Evolutionary conservation across 495 filamentous ascomycete species (phyloP).

Genomic region (Terfezia boudieri): DNA sequence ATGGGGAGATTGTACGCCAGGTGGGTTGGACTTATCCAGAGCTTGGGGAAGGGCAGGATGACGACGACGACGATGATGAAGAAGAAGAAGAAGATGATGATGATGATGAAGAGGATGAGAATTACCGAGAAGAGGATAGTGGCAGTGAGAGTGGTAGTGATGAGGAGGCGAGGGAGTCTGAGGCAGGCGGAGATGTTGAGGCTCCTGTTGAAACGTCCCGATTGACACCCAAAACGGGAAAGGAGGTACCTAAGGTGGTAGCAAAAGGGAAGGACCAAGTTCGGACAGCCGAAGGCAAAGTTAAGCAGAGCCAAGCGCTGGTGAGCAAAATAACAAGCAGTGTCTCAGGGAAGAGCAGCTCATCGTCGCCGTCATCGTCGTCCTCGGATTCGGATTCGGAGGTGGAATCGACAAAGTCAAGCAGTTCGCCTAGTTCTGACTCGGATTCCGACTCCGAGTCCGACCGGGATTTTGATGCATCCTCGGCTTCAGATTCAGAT

Average conservation of each 20-base stretch:
- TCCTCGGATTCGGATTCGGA: neutral
- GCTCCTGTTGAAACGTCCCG: no score
- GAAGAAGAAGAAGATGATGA: slow-evolving; percentile 22
- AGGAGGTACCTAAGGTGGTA: no score
- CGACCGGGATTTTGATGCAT: neutral
- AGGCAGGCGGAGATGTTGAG: neutral
- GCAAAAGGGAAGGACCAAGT: no score
- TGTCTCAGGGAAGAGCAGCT: neutral
- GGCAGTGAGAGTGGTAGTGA: neutral
- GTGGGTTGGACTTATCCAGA: neutral
- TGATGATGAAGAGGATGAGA: slow-evolving; percentile 9
- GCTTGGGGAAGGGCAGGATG: neutral
- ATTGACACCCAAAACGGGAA: no score
- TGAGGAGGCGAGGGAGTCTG: neutral
- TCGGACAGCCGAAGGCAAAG: neutral
- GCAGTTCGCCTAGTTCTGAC: neutral
- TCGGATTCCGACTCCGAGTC: neutral
- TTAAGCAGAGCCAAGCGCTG: slow-evolving; percentile 5
- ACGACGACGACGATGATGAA: slow-evolving; percentile 14
- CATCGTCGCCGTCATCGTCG: neutral
- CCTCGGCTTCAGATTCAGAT: neutral
- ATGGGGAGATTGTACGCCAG: neutral
- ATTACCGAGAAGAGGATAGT: slow-evolving; percentile 16
- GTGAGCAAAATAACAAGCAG: slow-evolving; percentile 5
- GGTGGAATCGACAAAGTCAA: neutral